phyloP scores from a whole-genome alignment of 768 basidiomycete species.

The Termitomyces sp. region DNA sequence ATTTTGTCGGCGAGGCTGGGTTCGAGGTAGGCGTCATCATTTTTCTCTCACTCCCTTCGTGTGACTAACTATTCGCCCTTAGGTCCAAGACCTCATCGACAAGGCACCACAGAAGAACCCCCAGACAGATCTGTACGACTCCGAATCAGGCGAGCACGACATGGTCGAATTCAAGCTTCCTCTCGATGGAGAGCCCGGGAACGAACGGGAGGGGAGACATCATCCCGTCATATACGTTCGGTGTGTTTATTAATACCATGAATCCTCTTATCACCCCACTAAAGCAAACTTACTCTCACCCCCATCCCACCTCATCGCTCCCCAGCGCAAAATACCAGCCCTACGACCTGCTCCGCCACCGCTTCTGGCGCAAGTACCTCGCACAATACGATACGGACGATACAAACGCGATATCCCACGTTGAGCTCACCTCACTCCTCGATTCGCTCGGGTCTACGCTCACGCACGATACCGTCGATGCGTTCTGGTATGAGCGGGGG shows the following conservation, averaged over 20 bases:
- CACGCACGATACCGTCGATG: constrained; percentile 69
- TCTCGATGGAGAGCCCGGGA: constrained; percentile 55
- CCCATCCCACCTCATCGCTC: background rate
- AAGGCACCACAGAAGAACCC: constrained; percentile 65
- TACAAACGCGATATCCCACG: constrained; percentile 64
- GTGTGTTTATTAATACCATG: constrained; percentile 30
- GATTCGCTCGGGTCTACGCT: constrained; percentile 96
- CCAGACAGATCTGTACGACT: constrained; percentile 54
- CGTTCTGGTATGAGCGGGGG: constrained; percentile 73
- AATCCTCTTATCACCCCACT: no score
- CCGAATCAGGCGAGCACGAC: constrained; percentile 51
- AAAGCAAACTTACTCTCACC: background rate
- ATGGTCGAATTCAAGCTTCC: constrained; percentile 76
- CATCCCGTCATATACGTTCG: constrained; percentile 67
- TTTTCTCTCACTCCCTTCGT: background rate
- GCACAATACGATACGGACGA: constrained; percentile 91
- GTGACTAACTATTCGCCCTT: background rate
- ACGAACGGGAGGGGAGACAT: constrained; percentile 65
- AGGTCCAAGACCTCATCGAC: constrained; percentile 55
- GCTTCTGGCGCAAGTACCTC: constrained; percentile 88
- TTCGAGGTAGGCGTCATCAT: constrained; percentile 47
- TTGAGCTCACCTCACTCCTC: constrained; percentile 93
- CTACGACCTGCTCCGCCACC: constrained; percentile 86
- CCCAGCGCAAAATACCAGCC: constrained; percentile 90
- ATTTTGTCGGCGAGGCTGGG: constrained; percentile 77